phyloP scores from a whole-genome alignment of 169 alveolate species.

The Plasmodium yoelii region DNA sequence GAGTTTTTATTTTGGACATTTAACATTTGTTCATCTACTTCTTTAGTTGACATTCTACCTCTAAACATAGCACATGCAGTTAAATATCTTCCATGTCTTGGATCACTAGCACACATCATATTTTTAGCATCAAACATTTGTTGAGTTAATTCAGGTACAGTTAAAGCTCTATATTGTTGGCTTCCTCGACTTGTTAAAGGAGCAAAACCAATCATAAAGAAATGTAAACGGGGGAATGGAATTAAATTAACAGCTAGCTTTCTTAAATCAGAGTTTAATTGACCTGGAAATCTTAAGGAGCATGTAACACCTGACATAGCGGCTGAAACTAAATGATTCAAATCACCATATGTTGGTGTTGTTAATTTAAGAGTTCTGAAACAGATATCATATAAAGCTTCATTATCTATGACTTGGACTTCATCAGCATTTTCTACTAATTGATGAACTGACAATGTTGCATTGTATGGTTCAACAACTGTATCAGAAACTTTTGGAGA shows the following conservation, averaged over 20 bases:
- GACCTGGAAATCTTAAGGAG: constrained; percentile 98
- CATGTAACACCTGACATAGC: constrained; percentile 99
- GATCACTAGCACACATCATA: constrained; percentile 99
- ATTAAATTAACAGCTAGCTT: constrained; percentile 98
- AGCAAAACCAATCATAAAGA: constrained; percentile 99
- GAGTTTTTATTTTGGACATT: constrained; percentile 98
- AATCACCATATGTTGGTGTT: constrained; percentile 99
- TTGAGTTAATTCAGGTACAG: constrained; percentile 99
- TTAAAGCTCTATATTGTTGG: constrained; percentile 98
- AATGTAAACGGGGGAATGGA: constrained; percentile 99
- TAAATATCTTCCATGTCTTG: constrained; percentile 98
- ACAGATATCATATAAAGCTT: constrained; percentile 99
- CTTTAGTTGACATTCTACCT: constrained; percentile 99
- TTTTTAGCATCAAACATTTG: constrained; percentile 99
- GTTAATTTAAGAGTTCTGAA: constrained; percentile 98
- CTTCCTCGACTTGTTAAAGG: constrained; percentile 98
- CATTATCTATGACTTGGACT: constrained; percentile 98
- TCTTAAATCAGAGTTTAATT: constrained; percentile 95
- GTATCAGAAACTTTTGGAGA: constrained; percentile 99
- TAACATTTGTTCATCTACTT: constrained; percentile 99
- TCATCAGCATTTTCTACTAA: constrained; percentile 98
- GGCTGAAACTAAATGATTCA: constrained; percentile 97
- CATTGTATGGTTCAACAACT: constrained; percentile 99
- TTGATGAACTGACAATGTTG: constrained; percentile 98
- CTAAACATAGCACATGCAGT: constrained; percentile 99